Percentiles rank a stretch among this genome's conserved stretches.
Conservation (phyloP, 2,329 filamentous ascomycete species). For the Paecilomyces formosus region DNA sequence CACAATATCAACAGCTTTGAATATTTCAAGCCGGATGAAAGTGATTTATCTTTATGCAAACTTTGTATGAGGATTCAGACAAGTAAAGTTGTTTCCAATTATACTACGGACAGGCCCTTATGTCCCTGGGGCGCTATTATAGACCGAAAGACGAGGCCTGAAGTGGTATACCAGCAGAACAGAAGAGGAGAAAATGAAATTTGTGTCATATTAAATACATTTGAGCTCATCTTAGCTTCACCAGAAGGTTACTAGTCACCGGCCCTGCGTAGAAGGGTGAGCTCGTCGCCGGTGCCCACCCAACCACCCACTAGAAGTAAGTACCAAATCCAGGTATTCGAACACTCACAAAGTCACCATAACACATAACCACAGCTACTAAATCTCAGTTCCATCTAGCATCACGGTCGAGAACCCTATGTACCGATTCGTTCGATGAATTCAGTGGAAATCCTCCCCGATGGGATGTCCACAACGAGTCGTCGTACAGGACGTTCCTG, state of each 20-base stretch:
- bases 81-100: not conserved
- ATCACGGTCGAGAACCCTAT: not conserved
- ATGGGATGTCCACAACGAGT: not conserved
- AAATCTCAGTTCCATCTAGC: not conserved
- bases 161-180: not conserved
- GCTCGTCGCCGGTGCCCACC: conserved; percentile 12
- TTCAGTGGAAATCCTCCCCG: not conserved
- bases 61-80: not conserved
- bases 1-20: not conserved
- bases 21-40: not conserved
- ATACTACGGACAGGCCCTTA: not conserved
- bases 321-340: not conserved
- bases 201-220: conserved; percentile 1
- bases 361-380: not conserved
- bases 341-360: not conserved
- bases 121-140: not conserved
- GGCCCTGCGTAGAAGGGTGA: conserved; percentile 18
- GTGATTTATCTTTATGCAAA: not conserved
- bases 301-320: not conserved
- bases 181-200: not conserved
- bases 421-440: not conserved
- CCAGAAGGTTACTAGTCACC: conserved; percentile 17
- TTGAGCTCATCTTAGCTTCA: conserved; percentile 14
- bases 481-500: not conserved
- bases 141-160: not conserved